Conservation (phyloP, 73 alveolate species). For the Paramecium pentaurelia region DNA sequence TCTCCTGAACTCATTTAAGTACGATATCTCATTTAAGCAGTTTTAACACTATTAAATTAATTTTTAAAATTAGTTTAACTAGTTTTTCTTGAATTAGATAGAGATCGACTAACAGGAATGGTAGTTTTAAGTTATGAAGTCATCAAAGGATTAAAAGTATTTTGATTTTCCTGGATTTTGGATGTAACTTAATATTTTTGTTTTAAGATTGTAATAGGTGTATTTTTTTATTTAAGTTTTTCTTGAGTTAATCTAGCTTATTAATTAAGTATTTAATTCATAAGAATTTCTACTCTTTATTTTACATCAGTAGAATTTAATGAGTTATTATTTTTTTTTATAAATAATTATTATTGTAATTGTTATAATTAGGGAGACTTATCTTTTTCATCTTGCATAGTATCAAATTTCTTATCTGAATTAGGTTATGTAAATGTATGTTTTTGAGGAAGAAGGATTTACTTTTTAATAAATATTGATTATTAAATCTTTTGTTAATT, state of each 20-base stretch:
- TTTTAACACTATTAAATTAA: background rate
- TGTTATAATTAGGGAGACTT: background rate
- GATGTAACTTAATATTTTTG: background rate
- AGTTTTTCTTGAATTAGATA: conserved; percentile 21
- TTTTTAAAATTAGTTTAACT: background rate
- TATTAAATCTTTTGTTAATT: background rate
- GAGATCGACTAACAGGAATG: background rate
- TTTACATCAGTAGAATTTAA: background rate
- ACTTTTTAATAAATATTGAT: background rate
- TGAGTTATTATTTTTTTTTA: background rate
- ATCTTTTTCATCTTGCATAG: background rate
- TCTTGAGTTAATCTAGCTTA: background rate
- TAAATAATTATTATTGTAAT: background rate
- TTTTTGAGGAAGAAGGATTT: background rate
- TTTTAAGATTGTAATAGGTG: background rate
- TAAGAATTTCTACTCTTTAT: background rate
- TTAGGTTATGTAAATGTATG: background rate
- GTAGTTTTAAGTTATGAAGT: background rate
- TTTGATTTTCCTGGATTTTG: background rate
- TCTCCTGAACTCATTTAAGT: background rate
- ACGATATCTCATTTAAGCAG: background rate
- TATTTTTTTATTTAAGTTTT: background rate
- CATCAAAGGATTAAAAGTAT: background rate
- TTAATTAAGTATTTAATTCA: background rate
- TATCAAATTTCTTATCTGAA: background rate